phyloP scores from a whole-genome alignment of 1,284 basidiomycete genomes.

The Cystobasidium pallidum region DNA sequence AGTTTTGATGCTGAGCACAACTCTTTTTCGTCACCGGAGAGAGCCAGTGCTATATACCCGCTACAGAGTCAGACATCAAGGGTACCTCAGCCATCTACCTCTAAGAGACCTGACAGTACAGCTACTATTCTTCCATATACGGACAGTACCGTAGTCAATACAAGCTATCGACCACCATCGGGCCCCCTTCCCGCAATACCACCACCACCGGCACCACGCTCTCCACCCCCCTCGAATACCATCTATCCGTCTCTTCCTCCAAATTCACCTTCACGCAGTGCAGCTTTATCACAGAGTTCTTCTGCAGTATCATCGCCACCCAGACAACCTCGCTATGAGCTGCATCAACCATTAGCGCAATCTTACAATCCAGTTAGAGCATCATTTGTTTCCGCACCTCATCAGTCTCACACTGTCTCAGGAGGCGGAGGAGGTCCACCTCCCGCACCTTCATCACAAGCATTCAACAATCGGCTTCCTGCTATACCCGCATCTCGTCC shows the following conservation, averaged over 20 bases:
- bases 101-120: conserved; percentile 3
- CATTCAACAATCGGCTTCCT: background rate
- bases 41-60: background rate
- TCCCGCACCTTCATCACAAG: conserved; percentile 9
- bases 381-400: conserved; percentile 24
- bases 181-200: background rate
- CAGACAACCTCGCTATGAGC: conserved; percentile 17
- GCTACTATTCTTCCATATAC: conserved; percentile 2
- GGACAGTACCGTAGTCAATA: background rate
- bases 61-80: background rate
- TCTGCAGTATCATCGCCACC: background rate
- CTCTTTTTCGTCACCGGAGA: background rate
- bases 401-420: background rate
- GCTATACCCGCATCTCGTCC: conserved; percentile 18
- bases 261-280: conserved; percentile 3
- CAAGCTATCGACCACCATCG: background rate
- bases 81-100: background rate
- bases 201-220: conserved; percentile 4
- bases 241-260: conserved; percentile 28
- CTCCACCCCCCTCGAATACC: conserved; percentile 6
- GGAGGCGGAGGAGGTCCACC: conserved; percentile 1
- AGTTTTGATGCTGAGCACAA: conserved; percentile 9
- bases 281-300: conserved; percentile 12
- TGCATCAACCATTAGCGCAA: conserved; percentile 16
- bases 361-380: conserved; percentile 30